A percentile compares a stretch with the other conserved stretches of the same genome.
Evolutionary conservation across 352 stramenopile species (phyloP).

Genomic region (Globisporangium nunn): DNA sequence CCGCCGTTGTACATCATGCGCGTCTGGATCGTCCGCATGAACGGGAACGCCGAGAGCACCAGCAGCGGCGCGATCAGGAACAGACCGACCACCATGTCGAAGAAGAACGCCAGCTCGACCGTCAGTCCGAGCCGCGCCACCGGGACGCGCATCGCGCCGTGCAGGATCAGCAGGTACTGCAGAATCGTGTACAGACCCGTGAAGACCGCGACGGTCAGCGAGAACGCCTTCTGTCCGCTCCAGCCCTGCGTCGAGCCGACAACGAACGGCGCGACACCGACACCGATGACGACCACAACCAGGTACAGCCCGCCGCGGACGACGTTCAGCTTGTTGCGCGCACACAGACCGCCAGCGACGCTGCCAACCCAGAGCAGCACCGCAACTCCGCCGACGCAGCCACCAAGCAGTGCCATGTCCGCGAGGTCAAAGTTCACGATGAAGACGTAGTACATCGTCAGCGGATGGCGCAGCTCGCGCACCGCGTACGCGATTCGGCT

Average conservation of each 20-base stretch:
- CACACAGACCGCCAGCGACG: slow-evolving; percentile 37
- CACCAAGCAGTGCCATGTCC: slow-evolving; percentile 59
- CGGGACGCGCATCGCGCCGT: slow-evolving; percentile 57
- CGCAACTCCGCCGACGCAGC: slow-evolving; percentile 46
- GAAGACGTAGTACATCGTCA: slow-evolving; percentile 83
- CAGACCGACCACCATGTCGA: slow-evolving; percentile 77
- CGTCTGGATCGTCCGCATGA: slow-evolving; percentile 86
- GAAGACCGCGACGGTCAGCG: slow-evolving; percentile 61
- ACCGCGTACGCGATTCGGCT: slow-evolving; percentile 62
- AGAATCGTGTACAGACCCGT: slow-evolving; percentile 68
- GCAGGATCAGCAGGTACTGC: slow-evolving; percentile 68
- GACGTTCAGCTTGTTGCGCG: slow-evolving; percentile 58
- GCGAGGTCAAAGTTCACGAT: slow-evolving; percentile 61
- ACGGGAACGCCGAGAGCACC: slow-evolving; percentile 74
- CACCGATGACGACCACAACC: slow-evolving; percentile 52
- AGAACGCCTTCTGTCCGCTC: slow-evolving; percentile 59
- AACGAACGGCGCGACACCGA: slow-evolving; percentile 48
- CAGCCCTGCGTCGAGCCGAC: slow-evolving; percentile 56
- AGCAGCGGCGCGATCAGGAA: slow-evolving; percentile 71
- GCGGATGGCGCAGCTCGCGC: slow-evolving; percentile 65
- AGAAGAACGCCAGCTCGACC: slow-evolving; percentile 78
- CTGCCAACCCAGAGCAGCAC: slow-evolving; percentile 64
- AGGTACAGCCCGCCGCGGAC: slow-evolving; percentile 60
- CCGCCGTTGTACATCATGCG: slow-evolving; percentile 90
- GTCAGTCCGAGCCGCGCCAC: slow-evolving; percentile 64